Conservation (phyloP, 371 early-diverging fungal species). For the Haplosporangium sp. region DNA sequence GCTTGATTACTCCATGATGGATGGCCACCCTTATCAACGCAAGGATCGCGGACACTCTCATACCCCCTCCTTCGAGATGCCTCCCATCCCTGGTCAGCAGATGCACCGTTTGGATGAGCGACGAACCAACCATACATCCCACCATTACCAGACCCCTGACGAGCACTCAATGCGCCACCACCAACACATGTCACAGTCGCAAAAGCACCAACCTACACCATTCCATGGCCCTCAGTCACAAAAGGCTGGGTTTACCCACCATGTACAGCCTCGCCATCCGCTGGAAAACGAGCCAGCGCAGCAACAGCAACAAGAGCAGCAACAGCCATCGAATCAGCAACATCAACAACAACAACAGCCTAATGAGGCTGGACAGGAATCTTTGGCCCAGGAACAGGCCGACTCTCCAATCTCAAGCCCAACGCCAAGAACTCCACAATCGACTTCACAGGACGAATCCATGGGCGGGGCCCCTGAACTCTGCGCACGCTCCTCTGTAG, state of each 20-base stretch:
- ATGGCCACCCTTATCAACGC: constrained; percentile 26
- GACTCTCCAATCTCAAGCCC: constrained; percentile 49
- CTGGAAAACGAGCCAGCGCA: constrained; percentile 18
- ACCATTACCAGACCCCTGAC: background rate
- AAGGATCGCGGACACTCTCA: constrained; percentile 52
- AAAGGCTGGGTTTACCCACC: constrained; percentile 19
- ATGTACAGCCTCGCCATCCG: constrained; percentile 18
- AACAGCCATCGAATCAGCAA: constrained; percentile 16
- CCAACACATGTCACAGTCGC: constrained; percentile 11
- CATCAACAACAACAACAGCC: constrained; percentile 14
- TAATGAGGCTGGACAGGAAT: background rate
- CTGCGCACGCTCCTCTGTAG: constrained; percentile 24
- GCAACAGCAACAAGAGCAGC: constrained; percentile 18
- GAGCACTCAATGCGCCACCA: constrained; percentile 11
- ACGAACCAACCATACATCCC: constrained; percentile 14
- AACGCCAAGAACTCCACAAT: constrained; percentile 42
- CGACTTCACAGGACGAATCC: constrained; percentile 27
- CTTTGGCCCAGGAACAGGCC: constrained; percentile 16
- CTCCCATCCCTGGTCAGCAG: constrained; percentile 43
- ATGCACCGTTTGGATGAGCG: constrained; percentile 46
- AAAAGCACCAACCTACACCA: constrained; percentile 12
- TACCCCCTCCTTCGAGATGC: constrained; percentile 53
- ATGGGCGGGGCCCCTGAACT: constrained; percentile 14
- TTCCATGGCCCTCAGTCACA: constrained; percentile 26
- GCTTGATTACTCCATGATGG: constrained; percentile 33